A percentile compares a stretch with the other conserved stretches of the same genome.
Conservation (phyloP, 352 stramenopile species). For the Phytophthora fragariaefolia region DNA sequence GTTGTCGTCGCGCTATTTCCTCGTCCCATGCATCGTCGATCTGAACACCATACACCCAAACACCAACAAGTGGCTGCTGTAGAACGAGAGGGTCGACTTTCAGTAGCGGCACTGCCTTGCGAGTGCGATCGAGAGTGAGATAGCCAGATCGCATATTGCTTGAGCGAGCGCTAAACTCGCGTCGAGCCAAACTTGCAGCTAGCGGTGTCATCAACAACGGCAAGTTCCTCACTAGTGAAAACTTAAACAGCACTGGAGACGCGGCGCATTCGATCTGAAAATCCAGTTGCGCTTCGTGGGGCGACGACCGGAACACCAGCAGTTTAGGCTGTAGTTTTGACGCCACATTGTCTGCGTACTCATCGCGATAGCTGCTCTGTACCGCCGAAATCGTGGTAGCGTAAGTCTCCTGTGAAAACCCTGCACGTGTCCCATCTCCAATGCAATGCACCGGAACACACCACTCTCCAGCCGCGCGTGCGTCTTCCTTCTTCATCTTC, state of each 20-base stretch:
- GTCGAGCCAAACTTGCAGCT: constrained; percentile 58
- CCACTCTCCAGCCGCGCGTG: constrained; percentile 31
- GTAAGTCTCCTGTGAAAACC: constrained; percentile 42
- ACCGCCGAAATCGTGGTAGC: constrained; percentile 33
- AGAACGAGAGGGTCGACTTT: constrained; percentile 75
- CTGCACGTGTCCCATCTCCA: constrained; percentile 5
- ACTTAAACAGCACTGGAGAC: constrained; percentile 52
- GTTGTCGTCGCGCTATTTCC: constrained; percentile 33
- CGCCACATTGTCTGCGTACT: constrained; percentile 41
- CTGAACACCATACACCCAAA: constrained; percentile 77
- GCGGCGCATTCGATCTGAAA: constrained; percentile 52
- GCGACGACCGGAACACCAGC: constrained; percentile 43
- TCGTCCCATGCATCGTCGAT: constrained; percentile 63
- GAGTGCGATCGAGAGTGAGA: constrained; percentile 74
- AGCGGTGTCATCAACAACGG: constrained; percentile 83
- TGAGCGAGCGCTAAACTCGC: constrained; percentile 51
- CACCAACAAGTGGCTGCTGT: constrained; percentile 68
- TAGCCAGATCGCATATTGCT: constrained; percentile 56
- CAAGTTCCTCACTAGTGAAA: constrained; percentile 69
- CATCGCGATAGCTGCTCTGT: constrained; percentile 43
- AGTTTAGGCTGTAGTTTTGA: constrained; percentile 50
- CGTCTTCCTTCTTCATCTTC: constrained; percentile 33
- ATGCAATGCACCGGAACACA: constrained; percentile 46
- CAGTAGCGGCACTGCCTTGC: constrained; percentile 77
- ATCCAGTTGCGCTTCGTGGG: constrained; percentile 49